Evolutionary conservation across 1,284 basidiomycete genomes (phyloP).

Genomic region (Leccinum insolens): DNA sequence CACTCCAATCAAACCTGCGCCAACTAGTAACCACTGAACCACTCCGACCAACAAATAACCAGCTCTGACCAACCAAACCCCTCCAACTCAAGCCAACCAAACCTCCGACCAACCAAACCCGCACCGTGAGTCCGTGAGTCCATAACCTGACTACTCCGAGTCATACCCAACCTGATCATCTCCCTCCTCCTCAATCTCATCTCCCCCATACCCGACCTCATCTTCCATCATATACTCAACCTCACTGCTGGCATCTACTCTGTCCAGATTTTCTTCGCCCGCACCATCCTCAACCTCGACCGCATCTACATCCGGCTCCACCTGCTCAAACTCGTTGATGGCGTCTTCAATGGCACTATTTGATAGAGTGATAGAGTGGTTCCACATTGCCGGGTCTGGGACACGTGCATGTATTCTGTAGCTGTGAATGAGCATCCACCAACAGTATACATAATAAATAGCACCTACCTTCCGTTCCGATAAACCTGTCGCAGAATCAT

Average conservation of each 20-base stretch:
- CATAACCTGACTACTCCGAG: background rate
- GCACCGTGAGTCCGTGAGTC: background rate
- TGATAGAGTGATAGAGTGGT: background rate
- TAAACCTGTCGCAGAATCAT: background rate
- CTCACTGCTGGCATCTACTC: background rate
- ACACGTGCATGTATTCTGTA: background rate
- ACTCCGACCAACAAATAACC: too few relatives aligned
- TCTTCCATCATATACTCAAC: background rate
- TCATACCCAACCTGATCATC: background rate
- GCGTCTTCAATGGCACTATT: background rate
- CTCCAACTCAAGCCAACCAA: background rate
- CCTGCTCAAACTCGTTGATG: background rate
- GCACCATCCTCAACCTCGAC: background rate
- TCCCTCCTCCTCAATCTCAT: background rate
- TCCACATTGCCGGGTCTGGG: background rate
- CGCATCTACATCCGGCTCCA: background rate
- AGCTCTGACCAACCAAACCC: background rate
- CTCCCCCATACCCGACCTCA: background rate
- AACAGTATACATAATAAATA: background rate
- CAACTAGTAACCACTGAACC: too few relatives aligned
- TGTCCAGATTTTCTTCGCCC: background rate
- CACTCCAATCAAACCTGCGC: too few relatives aligned
- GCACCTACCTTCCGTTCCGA: background rate
- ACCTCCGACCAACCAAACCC: background rate
- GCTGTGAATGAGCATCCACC: background rate